Conservation (phyloP, 805 yeast species). For the Pichia nanzhaoensis region DNA sequence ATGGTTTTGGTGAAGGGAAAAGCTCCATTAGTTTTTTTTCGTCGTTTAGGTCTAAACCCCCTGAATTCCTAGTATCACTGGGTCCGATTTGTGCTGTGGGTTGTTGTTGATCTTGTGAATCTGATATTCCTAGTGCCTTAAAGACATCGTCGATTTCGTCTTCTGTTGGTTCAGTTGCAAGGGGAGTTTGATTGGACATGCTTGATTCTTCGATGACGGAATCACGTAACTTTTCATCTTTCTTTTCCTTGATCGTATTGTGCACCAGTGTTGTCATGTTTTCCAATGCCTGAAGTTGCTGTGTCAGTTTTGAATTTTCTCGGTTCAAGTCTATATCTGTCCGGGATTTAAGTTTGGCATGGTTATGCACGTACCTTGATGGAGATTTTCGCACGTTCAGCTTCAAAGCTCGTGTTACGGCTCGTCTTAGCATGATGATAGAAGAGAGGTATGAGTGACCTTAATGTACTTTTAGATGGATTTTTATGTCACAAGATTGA, state of each 20-base stretch:
- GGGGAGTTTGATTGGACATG: background rate
- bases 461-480: background rate
- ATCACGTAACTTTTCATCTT: slow-evolving; percentile 16
- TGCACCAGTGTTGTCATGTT: slow-evolving; percentile 26
- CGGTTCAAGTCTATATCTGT: background rate
- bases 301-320: slow-evolving; percentile 20
- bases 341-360: too few species aligned
- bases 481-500: too few species aligned
- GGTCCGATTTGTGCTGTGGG: slow-evolving; percentile 8
- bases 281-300: slow-evolving; percentile 25
- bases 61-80: too few species aligned
- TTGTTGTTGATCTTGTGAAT: slow-evolving; percentile 7
- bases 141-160: slow-evolving; percentile 27
- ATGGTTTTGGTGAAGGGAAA: slow-evolving; percentile 24
- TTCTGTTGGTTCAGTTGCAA: slow-evolving; percentile 17
- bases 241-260: slow-evolving; percentile 17
- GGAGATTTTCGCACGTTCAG: background rate
- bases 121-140: slow-evolving; percentile 16
- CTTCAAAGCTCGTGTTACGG: background rate
- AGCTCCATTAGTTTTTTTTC: slow-evolving; percentile 9
- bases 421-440: background rate
- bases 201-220: slow-evolving; percentile 18
- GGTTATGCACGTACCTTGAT: too few species aligned
- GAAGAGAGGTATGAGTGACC: background rate
- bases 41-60: slow-evolving; percentile 6